phyloP scores from a whole-genome alignment of 2,329 filamentous ascomycete species.

The Huntiella savannae region DNA sequence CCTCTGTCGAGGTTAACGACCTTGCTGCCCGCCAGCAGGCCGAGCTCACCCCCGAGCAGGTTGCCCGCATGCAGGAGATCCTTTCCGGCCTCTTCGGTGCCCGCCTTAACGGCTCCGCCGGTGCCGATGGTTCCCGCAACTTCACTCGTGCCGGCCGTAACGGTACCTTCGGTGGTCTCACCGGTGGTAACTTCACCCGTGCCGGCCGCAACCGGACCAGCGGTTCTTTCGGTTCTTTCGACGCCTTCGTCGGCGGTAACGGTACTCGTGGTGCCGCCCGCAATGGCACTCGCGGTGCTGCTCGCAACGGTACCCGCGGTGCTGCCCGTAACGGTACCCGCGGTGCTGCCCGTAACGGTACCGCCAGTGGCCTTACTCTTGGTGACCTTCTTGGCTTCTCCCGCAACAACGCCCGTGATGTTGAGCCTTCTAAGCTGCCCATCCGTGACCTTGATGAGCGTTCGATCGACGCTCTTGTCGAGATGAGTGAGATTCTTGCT shows the following conservation, averaged over 20 bases:
- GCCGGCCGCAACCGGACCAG: background rate
- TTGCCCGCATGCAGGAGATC: background rate
- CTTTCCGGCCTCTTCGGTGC: background rate
- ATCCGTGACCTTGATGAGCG: background rate
- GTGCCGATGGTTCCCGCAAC: background rate
- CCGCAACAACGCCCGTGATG: background rate
- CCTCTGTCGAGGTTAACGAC: constrained; percentile 26
- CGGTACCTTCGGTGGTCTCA: background rate
- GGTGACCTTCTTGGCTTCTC: background rate
- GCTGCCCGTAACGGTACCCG: too few species aligned
- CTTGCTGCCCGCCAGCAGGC: background rate
- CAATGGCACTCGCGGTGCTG: background rate
- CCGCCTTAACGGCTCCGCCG: background rate
- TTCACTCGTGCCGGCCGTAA: background rate
- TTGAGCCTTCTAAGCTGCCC: background rate
- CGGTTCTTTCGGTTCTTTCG: background rate
- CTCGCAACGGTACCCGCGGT: background rate
- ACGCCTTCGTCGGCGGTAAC: background rate
- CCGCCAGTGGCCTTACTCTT: background rate
- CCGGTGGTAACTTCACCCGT: background rate
- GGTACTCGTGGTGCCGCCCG: background rate
- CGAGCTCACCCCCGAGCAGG: background rate
- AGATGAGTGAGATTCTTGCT: too few species aligned
- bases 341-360: too few species aligned
- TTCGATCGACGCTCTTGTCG: background rate